phyloP scores from a whole-genome alignment of 164 flowering plant species.

The Aristolochia californica region DNA sequence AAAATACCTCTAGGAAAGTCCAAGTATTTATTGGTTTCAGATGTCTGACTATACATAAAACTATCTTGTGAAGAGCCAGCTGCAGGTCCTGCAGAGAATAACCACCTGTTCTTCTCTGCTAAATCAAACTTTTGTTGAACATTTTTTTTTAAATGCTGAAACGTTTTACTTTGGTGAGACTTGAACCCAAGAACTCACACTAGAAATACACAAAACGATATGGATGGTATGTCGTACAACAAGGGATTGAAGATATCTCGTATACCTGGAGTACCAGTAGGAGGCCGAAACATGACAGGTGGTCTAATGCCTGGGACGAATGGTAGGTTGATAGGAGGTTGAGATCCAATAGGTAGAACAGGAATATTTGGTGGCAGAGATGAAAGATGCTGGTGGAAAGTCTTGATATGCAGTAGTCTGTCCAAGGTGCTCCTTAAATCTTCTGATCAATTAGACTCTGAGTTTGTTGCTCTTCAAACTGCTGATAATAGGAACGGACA shows the following conservation, averaged over 20 bases:
- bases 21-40: too few species aligned
- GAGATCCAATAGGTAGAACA: constrained; percentile 30
- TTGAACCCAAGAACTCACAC: neutral
- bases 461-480: constrained; percentile 87
- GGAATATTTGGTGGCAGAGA: constrained; percentile 32
- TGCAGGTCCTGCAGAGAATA: too few species aligned
- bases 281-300: constrained; percentile 53
- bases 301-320: constrained; percentile 63
- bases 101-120: too few species aligned
- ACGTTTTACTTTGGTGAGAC: too few species aligned
- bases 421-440: constrained; percentile 88
- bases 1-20: too few species aligned
- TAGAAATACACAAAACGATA: neutral
- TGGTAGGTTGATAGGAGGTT: constrained; percentile 22
- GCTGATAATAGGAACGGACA: constrained; percentile 82
- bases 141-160: too few species aligned
- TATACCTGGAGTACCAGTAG: constrained; percentile 43
- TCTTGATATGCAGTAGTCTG: constrained; percentile 71
- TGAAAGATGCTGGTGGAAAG: constrained; percentile 55
- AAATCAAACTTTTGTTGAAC: too few species aligned
- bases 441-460: constrained; percentile 91
- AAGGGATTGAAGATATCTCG: too few species aligned
- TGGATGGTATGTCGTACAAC: too few species aligned
- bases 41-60: too few species aligned
- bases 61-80: too few species aligned